Conservation (phyloP, 352 stramenopile species). For the Elongisporangium senticosum region DNA sequence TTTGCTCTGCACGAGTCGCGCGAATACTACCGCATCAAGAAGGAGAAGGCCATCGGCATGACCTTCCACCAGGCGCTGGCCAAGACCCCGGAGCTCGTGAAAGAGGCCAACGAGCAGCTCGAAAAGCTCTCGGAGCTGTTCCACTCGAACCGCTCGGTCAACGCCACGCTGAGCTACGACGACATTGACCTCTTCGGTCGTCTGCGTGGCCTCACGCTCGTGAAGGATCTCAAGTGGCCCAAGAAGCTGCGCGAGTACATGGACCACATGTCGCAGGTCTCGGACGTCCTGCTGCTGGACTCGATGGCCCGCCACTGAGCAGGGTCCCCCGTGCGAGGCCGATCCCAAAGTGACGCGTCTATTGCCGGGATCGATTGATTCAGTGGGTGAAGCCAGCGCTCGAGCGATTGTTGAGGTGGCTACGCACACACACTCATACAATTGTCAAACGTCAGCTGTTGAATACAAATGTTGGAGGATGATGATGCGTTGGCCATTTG, state of each 20-base stretch:
- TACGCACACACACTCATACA: not conserved
- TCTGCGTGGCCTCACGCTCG: conserved; percentile 42
- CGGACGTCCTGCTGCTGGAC: conserved; percentile 41
- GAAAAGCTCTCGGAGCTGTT: conserved; percentile 28
- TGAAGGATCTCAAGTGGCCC: conserved; percentile 47
- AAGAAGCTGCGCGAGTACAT: conserved; percentile 41
- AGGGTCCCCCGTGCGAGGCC: no score
- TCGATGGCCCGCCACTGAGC: conserved; percentile 18
- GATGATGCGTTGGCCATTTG: not conserved
- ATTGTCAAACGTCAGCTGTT: not conserved
- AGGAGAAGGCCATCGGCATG: conserved; percentile 35
- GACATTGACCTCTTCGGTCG: conserved; percentile 47
- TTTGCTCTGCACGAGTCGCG: conserved; percentile 36
- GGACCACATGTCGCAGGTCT: conserved; percentile 31
- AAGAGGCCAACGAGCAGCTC: conserved; percentile 33
- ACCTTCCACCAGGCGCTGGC: conserved; percentile 30
- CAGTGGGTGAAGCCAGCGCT: not conserved
- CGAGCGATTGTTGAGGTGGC: not conserved
- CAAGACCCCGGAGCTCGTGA: conserved; percentile 31
- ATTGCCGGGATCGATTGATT: not conserved
- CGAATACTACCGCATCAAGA: conserved; percentile 46
- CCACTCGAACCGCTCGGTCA: conserved; percentile 35
- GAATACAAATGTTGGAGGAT: not conserved
- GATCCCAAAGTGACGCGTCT: not conserved
- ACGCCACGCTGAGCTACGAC: conserved; percentile 43